A percentile compares a stretch with the other conserved stretches of the same genome.
These are phyloP conservation scores for Sicyos baderoa DNA, from an alignment of 306 rosid species.

Conservation along the genomic window DNA sequence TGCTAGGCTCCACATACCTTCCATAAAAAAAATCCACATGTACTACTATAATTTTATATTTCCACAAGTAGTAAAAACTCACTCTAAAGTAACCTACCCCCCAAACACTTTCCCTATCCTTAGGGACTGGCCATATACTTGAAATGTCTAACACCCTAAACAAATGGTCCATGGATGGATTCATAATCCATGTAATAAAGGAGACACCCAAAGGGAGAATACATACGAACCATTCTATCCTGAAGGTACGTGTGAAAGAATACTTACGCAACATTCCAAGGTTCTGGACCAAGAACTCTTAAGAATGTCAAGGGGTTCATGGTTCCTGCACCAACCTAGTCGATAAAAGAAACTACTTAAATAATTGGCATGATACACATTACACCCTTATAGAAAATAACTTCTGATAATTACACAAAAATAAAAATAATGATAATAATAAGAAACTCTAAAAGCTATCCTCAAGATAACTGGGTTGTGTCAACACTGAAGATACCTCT, in stretches of 20 bases:
- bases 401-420: not conserved
- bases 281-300: conserved; percentile 98
- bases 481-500: conserved; percentile 42
- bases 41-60: conserved; percentile 26
- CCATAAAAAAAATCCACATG: conserved; percentile 29
- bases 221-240: not conserved
- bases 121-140: not conserved
- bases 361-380: not conserved
- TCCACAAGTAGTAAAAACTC: not conserved
- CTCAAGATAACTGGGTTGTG: not conserved
- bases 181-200: not conserved
- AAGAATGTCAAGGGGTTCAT: conserved; percentile 95
- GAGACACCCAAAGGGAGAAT: conserved; percentile 3
- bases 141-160: not conserved
- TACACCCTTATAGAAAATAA: not conserved
- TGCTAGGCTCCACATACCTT: conserved; percentile 87
- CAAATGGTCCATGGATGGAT: not conserved
- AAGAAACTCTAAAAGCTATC: not conserved
- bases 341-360: conserved; percentile 17
- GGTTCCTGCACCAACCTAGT: conserved; percentile 98
- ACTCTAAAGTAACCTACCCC: not conserved
- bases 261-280: conserved; percentile 99
- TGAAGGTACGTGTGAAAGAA: conserved; percentile 12
- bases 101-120: not conserved
- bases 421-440: no score